Percentiles rank a stretch among this genome's conserved stretches.
These are phyloP conservation scores for Hemisphaericaspora xylofermentans DNA, from an alignment of 1,139 yeast species.

Conservation along the genomic window DNA sequence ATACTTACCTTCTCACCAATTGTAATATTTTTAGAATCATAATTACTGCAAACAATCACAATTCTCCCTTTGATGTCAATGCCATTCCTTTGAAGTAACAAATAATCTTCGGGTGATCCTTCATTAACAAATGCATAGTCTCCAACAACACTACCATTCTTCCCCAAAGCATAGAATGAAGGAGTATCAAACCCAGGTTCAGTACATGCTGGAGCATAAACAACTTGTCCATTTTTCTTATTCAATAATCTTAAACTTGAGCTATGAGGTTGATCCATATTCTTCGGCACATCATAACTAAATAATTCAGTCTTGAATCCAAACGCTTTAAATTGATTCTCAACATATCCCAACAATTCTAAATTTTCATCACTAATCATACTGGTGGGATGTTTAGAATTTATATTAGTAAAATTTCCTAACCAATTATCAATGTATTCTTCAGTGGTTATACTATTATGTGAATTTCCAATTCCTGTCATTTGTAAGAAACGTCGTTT, in stretches of 20 bases:
- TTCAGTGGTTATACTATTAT: conserved; percentile 27
- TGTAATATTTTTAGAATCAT: conserved; percentile 12
- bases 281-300: conserved; percentile 19
- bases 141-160: conserved; percentile 25
- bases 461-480: conserved; percentile 28
- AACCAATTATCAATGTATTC: conserved; percentile 29
- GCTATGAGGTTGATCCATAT: conserved; percentile 23
- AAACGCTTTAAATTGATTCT: conserved; percentile 24
- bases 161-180: conserved; percentile 34
- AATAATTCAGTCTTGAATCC: conserved; percentile 27
- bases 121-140: conserved; percentile 31
- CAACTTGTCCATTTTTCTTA: conserved; percentile 16
- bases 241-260: conserved; percentile 29
- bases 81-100: conserved; percentile 19
- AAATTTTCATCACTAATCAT: conserved; percentile 28
- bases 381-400: conserved; percentile 19
- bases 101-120: conserved; percentile 33
- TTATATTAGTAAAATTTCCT: conserved; percentile 21
- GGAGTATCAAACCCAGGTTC: conserved; percentile 37
- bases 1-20: conserved; percentile 28
- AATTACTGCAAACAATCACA: conserved; percentile 27
- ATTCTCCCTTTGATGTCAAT: conserved; percentile 26
- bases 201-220: conserved; percentile 26
- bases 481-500: conserved; percentile 40
- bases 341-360: conserved; percentile 27